Evolutionary conservation across 257 asterid species (phyloP), one percentile per base, ranked within the genome.

Genomic region (Ajuga chamaepitys): DNA sequence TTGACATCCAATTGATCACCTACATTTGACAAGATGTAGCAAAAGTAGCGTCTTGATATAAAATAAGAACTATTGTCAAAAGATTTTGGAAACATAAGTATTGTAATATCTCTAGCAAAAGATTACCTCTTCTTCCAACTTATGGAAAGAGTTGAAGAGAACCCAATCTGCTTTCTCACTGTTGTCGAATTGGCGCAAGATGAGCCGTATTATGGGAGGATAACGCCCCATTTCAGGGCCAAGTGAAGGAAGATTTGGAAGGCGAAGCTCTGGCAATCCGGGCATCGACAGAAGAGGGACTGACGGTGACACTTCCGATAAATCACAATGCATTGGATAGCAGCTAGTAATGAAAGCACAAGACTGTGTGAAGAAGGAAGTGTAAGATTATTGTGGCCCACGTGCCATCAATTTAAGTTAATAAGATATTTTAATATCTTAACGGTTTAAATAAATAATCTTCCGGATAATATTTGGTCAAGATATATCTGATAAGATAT

Each of bases 291-390:
- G 65, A 71, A 45, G 58, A 53, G 81, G 80, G 38, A 76, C 66
- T 2, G 64, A 56, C 5, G 80, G 75, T 61, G 58, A 12, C 52
- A 64, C 62, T 52, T 78, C 83, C 1, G 60, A 68, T 51, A 77
- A 52, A 17, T 85, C 84, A 5, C 86, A 81, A 18, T 85, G 72
- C 87, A 78, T 75, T 0, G 84, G 87, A 11, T 86, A 79, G 69
- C 77, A 75, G 45, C 74, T 71, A 51, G 83, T 74, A 51, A 83
- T 54, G 53, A 81, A 82, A 60, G 86, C 87, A 71, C 89, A 83
- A 4, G 93, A 79, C 37, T 85, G 93, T 9, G 89, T 85, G 48
- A 85, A 75, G 69, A 83, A 81, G 32, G 87, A 84, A 34, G 83
- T n/a, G n/a, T n/a, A n/a, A n/a, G n/a, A n/a, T n/a, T n/a, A n/a